Conservation (phyloP, 345 rosid genomes). For the Clarkia xantiana region DNA sequence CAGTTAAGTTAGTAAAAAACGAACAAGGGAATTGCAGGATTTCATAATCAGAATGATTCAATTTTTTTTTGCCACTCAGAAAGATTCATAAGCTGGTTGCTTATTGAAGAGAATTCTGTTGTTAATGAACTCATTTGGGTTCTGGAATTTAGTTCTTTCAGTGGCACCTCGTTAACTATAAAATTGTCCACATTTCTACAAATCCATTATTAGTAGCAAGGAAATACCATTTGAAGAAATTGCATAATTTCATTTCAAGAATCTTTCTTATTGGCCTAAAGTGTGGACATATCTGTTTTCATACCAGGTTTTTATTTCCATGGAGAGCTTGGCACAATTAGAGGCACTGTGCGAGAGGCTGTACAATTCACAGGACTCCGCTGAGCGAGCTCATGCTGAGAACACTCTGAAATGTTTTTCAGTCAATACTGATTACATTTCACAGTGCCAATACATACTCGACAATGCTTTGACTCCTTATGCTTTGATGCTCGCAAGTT, state of each 20-base stretch:
- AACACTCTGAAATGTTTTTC: constrained; percentile 86
- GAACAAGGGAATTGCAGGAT: too few species aligned
- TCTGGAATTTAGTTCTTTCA: too few species aligned
- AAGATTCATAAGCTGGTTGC: too few species aligned
- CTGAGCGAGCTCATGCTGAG: constrained; percentile 87
- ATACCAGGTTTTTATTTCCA: constrained; percentile 10
- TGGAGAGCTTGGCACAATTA: constrained; percentile 97
- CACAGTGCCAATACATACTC: constrained; percentile 94
- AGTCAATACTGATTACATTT: constrained; percentile 71
- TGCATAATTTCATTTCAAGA: background rate
- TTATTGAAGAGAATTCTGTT: too few species aligned
- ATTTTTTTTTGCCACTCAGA: too few species aligned
- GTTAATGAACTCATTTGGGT: too few species aligned
- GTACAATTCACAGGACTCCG: constrained; percentile 86
- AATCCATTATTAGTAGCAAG: background rate
- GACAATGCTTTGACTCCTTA: constrained; percentile 94
- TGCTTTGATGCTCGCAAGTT: constrained; percentile 97
- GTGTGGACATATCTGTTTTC: background rate
- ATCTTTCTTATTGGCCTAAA: background rate
- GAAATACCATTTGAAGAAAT: background rate
- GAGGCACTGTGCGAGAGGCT: constrained; percentile 96
- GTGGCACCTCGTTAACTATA: too few species aligned
- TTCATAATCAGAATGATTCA: too few species aligned
- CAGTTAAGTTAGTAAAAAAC: too few species aligned
- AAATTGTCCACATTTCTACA: background rate